phyloP scores from a whole-genome alignment of 176 grass and related monocot genomes.

The bread wheat (Triticum aestivum) region IWGSC_CS_RefSeq_v2.1 NC_057802.1:54741022-54741521 shows the following conservation, averaged over 20 bases:
- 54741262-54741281: constrained; percentile 48
- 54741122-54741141: constrained; percentile 62
- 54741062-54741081: constrained; percentile 5
- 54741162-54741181: constrained; percentile 37
- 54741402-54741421: constrained; percentile 46
- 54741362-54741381: constrained; percentile 46
- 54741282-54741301: constrained; percentile 56
- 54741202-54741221: constrained; percentile 19
- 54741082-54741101: constrained; percentile 32
- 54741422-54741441: constrained; percentile 59
- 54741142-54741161: constrained; percentile 43
- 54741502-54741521: constrained; percentile 34
- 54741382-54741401: constrained; percentile 44
- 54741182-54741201: constrained; percentile 35
- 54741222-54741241: constrained; percentile 38
- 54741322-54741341: constrained; percentile 41
- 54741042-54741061: constrained; percentile 40
- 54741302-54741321: constrained; percentile 17
- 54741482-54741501: constrained; percentile 39
- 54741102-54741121: constrained; percentile 44
- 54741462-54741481: constrained; percentile 47
- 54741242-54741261: constrained; percentile 36
- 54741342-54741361: constrained; percentile 49
- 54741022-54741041: constrained; percentile 44
- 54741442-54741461: constrained; percentile 52